These are phyloP conservation scores for Penstemon eatonii DNA, from an alignment of 257 asterid species.

Conservation along the genomic window DNA sequence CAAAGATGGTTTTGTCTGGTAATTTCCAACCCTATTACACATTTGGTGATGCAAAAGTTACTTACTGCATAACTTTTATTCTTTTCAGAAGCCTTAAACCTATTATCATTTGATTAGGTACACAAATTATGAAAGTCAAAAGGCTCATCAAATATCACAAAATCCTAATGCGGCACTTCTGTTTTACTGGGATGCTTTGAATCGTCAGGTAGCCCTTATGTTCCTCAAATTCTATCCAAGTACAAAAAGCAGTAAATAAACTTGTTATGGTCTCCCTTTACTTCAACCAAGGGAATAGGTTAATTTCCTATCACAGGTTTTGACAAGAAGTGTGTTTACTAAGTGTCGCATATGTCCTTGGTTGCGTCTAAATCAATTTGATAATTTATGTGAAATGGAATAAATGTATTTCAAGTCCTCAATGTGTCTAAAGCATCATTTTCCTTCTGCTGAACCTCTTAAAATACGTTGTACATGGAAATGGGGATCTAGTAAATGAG, in stretches of 20 bases:
- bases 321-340: conserved; percentile 22
- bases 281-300: conserved; percentile 1
- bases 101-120: conserved; percentile 49
- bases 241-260: conserved; percentile 11
- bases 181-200: conserved; percentile 67
- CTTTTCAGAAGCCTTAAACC: conserved; percentile 21
- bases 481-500: not conserved
- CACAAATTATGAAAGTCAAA: conserved; percentile 70
- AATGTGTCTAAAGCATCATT: conserved; percentile 3
- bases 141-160: conserved; percentile 70
- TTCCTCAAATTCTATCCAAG: conserved; percentile 14
- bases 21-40: conserved; percentile 32
- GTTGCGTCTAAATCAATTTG: not conserved
- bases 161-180: conserved; percentile 75
- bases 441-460: conserved; percentile 6
- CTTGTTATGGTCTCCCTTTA: conserved; percentile 15
- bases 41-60: conserved; percentile 19
- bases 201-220: conserved; percentile 63
- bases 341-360: conserved; percentile 1
- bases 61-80: conserved; percentile 7
- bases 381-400: conserved; percentile 3
- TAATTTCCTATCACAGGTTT: conserved; percentile 9
- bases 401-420: not conserved
- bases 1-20: conserved; percentile 76
- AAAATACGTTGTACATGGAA: conserved; percentile 11